Base-by-base conservation (phyloP, 2,329 filamentous ascomycete genomes). In the Penicillium crustosum region DNA sequence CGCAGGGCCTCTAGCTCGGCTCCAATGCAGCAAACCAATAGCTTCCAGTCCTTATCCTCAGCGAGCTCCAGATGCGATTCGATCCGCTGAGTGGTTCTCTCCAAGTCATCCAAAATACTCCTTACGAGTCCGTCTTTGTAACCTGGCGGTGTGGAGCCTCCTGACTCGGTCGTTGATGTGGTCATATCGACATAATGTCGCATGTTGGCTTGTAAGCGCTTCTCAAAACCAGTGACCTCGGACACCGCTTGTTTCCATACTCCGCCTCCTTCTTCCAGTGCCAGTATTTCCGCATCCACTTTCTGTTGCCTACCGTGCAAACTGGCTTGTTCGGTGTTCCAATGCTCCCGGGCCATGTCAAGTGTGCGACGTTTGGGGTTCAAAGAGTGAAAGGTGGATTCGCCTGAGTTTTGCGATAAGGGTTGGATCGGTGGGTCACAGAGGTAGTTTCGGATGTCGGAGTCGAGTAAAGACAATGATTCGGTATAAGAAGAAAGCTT, bases 21-120 rank as follows among this genome's bases (percentile, higher is more conserved):
- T 4, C 83, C 83, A 58, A 88, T 83, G 53, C 84, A 84, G 57
- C 82, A 85, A 27, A 86, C 79, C 31, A 88, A 76, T 21, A 88
- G 71, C 53, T 82, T 86, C 86, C 86, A 88, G 50, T 80, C 77
- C 48, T 78, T 79, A 6, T 77, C 74, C 53, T 84, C 79, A 1
- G 84, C 83, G 19, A 79, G 63, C 15, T 79, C 74, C 51, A 84
- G 66, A 55, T 82, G 79, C 2, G 73, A 70, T 61, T 84, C 77
- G 10, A 88, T 68, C 13, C 75, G 75, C 1, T 66, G 64, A 8
- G 80, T 78, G 2, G 78, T 79, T 21, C 70, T 64, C 21, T 80
- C 75, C 71, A 87, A 77, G 41, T 80, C 74, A 6, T 68, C 67
- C 39, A 82, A 53, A 9, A 82, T 70, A 27, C 65, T 67, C 31